phyloP scores from a whole-genome alignment of 208 protist genomes.

The Zelonia costaricensis region DNA sequence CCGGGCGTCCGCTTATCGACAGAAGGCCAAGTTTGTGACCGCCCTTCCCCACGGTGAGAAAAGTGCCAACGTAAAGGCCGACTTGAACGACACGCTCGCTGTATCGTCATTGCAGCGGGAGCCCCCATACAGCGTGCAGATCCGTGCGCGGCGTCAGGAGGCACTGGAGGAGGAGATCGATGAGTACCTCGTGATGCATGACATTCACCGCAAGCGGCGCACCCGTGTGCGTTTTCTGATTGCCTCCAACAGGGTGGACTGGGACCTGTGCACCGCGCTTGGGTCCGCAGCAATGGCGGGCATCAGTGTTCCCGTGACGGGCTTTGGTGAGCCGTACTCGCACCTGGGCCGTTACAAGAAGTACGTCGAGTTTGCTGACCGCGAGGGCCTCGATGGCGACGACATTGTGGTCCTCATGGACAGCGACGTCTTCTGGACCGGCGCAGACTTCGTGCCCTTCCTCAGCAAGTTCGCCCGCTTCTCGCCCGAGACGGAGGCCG shows the following conservation, averaged over 20 bases:
- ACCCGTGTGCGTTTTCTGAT: conserved; percentile 19
- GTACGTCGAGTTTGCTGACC: conserved; percentile 30
- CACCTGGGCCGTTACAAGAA: conserved; percentile 28
- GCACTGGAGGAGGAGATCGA: conserved; percentile 18
- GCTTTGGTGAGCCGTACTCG: conserved; percentile 30
- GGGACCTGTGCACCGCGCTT: conserved; percentile 28
- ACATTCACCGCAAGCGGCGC: conserved; percentile 7
- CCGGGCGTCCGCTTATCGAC: neutral
- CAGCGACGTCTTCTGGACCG: conserved; percentile 38
- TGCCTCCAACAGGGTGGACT: conserved; percentile 23
- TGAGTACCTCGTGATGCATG: conserved; percentile 1
- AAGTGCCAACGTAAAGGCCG: neutral
- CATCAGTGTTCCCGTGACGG: conserved; percentile 23
- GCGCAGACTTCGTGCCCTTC: conserved; percentile 35
- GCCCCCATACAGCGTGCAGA: conserved; percentile 3
- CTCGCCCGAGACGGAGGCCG: conserved; percentile 19
- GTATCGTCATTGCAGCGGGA: neutral
- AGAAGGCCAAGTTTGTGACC: conserved; percentile 1
- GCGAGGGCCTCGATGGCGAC: conserved; percentile 29
- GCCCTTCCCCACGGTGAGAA: conserved; percentile 6
- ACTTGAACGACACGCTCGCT: neutral
- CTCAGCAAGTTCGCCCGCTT: conserved; percentile 35
- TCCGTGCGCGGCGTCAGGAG: conserved; percentile 9
- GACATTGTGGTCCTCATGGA: conserved; percentile 38
- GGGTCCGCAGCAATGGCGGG: conserved; percentile 32